Evolutionary conservation across 2,329 filamentous ascomycete genomes (phyloP).

Genomic region (Aspergillus brunneoviolaceus): DNA sequence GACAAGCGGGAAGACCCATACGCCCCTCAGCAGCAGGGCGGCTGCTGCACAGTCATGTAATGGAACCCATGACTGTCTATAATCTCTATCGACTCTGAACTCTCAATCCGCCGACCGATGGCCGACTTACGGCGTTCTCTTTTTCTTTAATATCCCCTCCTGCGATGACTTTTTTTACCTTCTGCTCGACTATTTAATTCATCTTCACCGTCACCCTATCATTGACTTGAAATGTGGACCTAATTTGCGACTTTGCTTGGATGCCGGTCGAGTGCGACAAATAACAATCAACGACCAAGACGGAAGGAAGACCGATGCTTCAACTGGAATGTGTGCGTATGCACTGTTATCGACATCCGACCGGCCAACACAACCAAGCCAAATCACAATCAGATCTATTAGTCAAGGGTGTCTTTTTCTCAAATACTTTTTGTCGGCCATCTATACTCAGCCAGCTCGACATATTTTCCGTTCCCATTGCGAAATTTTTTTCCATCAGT

Average conservation of each 20-base stretch:
- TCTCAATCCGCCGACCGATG: slow-evolving; percentile 24
- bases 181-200: slow-evolving; percentile 22
- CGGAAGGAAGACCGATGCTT: not conserved
- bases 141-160: slow-evolving; percentile 20
- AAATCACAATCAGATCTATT: not conserved
- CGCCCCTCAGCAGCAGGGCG: slow-evolving; percentile 85
- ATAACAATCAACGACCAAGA: slow-evolving; percentile 1
- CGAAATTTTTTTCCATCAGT: slow-evolving; percentile 17
- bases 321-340: not conserved
- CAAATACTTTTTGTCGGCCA: not conserved
- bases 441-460: not conserved
- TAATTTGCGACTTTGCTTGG: not conserved
- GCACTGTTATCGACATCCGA: not conserved
- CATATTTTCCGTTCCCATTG: slow-evolving; percentile 20
- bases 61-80: slow-evolving; percentile 30
- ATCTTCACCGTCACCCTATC: slow-evolving; percentile 16
- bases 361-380: not conserved
- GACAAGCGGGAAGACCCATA: slow-evolving; percentile 98
- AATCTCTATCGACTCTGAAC: slow-evolving; percentile 9
- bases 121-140: slow-evolving; percentile 22
- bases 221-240: slow-evolving; percentile 12
- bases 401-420: not conserved
- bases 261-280: not conserved
- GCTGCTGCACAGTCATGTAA: slow-evolving; percentile 96
- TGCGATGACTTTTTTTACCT: slow-evolving; percentile 21